A percentile compares a stretch with the other conserved stretches of the same genome.
phyloP scores from a whole-genome alignment of 306 rosid species.

The Luffa acutangula region DNA sequence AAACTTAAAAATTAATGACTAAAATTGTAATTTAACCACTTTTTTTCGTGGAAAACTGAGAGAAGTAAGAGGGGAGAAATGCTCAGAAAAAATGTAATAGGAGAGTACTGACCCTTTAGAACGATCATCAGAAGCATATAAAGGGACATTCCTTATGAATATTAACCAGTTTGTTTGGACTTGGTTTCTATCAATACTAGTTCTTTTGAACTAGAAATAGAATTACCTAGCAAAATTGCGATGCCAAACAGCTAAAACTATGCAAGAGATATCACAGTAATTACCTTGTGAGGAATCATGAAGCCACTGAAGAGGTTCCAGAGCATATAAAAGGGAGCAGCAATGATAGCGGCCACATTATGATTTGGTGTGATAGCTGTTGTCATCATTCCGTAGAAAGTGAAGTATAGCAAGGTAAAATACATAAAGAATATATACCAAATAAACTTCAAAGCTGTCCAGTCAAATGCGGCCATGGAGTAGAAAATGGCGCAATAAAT shows the following conservation, averaged over 20 bases:
- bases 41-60: background rate
- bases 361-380: conserved; percentile 98
- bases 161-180: background rate
- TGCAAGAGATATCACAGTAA: conserved; percentile 5
- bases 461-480: conserved; percentile 77
- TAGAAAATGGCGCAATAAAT: conserved; percentile 77
- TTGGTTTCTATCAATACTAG: background rate
- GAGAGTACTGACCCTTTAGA: background rate
- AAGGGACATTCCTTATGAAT: background rate
- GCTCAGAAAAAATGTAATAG: background rate
- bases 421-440: conserved; percentile 95
- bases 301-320: conserved; percentile 99
- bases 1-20: too few species aligned
- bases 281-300: conserved; percentile 98
- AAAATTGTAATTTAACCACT: too few species aligned
- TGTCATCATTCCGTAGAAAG: conserved; percentile 99
- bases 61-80: background rate
- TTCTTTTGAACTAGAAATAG: background rate
- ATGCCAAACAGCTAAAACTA: background rate
- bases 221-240: background rate
- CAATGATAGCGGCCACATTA: conserved; percentile 78
- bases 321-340: conserved; percentile 96
- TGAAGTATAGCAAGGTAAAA: conserved; percentile 89
- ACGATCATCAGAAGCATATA: background rate
- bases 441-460: conserved; percentile 62